A percentile compares a stretch with the other conserved stretches of the same genome.
Conservation (phyloP, 2,329 filamentous ascomycete genomes). For the Ophiocordyceps camponoti-floridani region DNA sequence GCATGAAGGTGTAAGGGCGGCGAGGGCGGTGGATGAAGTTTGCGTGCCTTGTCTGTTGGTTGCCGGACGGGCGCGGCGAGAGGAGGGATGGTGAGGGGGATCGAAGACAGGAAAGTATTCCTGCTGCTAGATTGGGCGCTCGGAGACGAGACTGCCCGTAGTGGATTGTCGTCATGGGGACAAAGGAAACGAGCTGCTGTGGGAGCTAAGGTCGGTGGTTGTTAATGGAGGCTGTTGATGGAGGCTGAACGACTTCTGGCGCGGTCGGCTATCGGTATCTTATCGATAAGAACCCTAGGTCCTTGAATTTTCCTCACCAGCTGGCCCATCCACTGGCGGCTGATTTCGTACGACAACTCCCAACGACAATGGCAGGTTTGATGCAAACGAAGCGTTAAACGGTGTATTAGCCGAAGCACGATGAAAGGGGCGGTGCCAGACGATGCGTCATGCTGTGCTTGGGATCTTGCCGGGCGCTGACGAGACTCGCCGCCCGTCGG, state of each 20-base stretch:
- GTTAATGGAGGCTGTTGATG: background rate
- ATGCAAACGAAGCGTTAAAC: background rate
- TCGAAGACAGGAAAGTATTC: too few species aligned
- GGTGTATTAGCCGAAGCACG: background rate
- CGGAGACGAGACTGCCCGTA: background rate
- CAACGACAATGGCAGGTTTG: too few species aligned
- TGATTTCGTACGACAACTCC: too few species aligned
- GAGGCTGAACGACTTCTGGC: background rate
- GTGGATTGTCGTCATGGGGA: background rate
- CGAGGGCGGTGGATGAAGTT: constrained; percentile 77
- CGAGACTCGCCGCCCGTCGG: background rate
- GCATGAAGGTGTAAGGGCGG: constrained; percentile 92
- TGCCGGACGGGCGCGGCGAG: too few species aligned
- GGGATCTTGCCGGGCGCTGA: constrained; percentile 1
- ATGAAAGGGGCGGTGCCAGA: constrained; percentile 5
- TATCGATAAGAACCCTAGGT: too few species aligned
- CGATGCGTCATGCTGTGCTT: constrained; percentile 5
- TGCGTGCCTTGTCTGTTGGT: constrained; percentile 44
- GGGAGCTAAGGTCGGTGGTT: background rate
- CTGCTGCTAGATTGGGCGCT: background rate
- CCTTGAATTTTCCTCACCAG: too few species aligned
- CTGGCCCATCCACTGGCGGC: too few species aligned
- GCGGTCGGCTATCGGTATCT: background rate
- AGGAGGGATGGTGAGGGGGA: too few species aligned
- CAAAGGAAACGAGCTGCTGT: too few species aligned